Percentiles rank a stretch among this genome's conserved stretches.
Evolutionary conservation across 176 grass and related monocot genomes (phyloP).

Genomic region (Musa itinerans): DNA sequence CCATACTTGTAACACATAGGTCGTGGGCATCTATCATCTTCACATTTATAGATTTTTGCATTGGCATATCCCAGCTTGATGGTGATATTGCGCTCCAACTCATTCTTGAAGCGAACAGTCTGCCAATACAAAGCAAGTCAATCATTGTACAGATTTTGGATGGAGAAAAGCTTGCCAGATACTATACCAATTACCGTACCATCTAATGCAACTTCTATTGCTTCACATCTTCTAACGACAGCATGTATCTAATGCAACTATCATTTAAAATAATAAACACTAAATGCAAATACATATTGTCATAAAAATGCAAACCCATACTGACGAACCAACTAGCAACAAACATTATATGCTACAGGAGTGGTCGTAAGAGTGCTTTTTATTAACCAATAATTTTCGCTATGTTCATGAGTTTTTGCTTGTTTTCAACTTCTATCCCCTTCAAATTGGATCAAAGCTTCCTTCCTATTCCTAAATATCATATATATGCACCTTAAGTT

Average conservation of each 20-base stretch:
- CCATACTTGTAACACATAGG: constrained; percentile 98
- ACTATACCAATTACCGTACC: neutral
- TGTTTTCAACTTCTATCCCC: neutral
- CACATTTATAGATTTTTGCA: constrained; percentile 93
- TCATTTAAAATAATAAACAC: neutral
- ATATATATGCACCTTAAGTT: too few relatives aligned
- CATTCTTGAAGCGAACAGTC: constrained; percentile 97
- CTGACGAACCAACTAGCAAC: too few relatives aligned
- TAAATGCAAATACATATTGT: neutral
- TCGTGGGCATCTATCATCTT: constrained; percentile 77
- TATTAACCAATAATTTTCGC: neutral
- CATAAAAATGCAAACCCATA: too few relatives aligned
- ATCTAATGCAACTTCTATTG: neutral
- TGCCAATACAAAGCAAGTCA: constrained; percentile 26
- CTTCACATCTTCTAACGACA: too few relatives aligned
- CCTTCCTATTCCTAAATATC: too few relatives aligned
- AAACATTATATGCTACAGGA: too few relatives aligned
- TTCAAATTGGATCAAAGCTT: neutral
- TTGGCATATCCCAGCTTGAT: constrained; percentile 97
- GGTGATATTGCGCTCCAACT: constrained; percentile 94
- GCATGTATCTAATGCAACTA: neutral
- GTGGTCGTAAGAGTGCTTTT: too few relatives aligned
- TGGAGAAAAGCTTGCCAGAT: neutral
- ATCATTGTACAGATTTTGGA: constrained; percentile 1
- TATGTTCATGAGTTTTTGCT: neutral